Evolutionary conservation across 2,329 filamentous ascomycete genomes (phyloP).

Genomic region (Ascochyta viciae-villosae): DNA sequence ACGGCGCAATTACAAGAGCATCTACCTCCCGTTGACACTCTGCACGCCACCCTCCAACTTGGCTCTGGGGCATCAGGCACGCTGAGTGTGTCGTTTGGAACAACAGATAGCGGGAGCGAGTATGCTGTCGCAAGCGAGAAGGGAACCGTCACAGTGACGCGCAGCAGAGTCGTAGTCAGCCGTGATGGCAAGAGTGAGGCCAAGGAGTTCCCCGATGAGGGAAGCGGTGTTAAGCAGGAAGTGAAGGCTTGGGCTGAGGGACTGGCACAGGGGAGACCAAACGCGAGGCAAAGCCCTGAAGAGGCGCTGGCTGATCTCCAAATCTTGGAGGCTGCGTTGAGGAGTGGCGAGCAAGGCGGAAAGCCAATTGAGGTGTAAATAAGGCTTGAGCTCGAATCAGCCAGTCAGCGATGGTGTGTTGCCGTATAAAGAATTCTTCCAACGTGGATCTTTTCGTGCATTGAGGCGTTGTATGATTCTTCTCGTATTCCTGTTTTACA

Average conservation of each 20-base stretch:
- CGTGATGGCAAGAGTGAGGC: constrained; percentile 38
- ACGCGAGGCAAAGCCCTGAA: constrained; percentile 62
- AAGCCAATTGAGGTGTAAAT: constrained; percentile 34
- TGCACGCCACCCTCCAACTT: constrained; percentile 65
- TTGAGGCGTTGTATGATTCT: too few relatives aligned
- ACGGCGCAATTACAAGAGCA: constrained; percentile 62
- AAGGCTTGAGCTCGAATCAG: not conserved
- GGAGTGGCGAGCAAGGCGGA: constrained; percentile 50
- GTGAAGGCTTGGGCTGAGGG: constrained; percentile 67
- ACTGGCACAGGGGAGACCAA: constrained; percentile 56
- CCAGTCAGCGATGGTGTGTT: too few relatives aligned
- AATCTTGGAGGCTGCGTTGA: constrained; percentile 55
- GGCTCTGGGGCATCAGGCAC: constrained; percentile 63
- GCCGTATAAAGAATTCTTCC: too few relatives aligned
- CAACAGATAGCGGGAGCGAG: constrained; percentile 61
- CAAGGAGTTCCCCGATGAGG: constrained; percentile 57
- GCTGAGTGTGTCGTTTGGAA: constrained; percentile 65
- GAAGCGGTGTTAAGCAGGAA: constrained; percentile 65
- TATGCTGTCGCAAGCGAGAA: constrained; percentile 66
- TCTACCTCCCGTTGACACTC: constrained; percentile 71
- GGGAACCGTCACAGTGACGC: constrained; percentile 60
- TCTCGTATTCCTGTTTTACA: too few relatives aligned
- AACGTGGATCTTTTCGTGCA: too few relatives aligned
- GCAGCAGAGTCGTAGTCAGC: constrained; percentile 51
- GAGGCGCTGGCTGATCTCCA: constrained; percentile 68